Percentiles rank a stretch among this genome's conserved stretches.
phyloP scores from a whole-genome alignment of 2,329 filamentous ascomycete genomes.

The Rhynchosporium graminicola region DNA sequence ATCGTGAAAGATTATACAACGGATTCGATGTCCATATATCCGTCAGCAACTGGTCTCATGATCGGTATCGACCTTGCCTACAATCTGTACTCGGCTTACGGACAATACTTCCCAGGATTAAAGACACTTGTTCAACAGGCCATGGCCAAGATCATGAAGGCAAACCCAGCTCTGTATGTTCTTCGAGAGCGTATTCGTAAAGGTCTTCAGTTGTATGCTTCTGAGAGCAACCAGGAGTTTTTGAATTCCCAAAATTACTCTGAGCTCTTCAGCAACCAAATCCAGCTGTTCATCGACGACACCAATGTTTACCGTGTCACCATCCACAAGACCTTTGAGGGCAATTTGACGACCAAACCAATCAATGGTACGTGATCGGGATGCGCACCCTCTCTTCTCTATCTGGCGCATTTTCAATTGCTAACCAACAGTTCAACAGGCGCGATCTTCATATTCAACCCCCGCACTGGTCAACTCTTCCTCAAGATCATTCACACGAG shows the following conservation, averaged over 20 bases:
- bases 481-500: constrained; percentile 99
- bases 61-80: constrained; percentile 97
- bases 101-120: constrained; percentile 96
- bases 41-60: constrained; percentile 95
- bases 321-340: constrained; percentile 99
- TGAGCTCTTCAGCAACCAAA: constrained; percentile 98
- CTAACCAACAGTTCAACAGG: too few species aligned
- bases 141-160: constrained; percentile 99
- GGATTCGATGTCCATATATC: constrained; percentile 98
- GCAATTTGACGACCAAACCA: constrained; percentile 97
- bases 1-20: constrained; percentile 77
- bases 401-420: too few species aligned
- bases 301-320: constrained; percentile 99
- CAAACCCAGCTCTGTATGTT: constrained; percentile 94
- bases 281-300: constrained; percentile 97
- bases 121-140: constrained; percentile 96
- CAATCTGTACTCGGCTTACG: constrained; percentile 97
- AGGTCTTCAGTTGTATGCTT: constrained; percentile 95
- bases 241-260: constrained; percentile 99
- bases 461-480: constrained; percentile 96
- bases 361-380: constrained; percentile 70
- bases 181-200: constrained; percentile 97
- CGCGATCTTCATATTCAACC: constrained; percentile 99
- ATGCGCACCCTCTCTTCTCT: too few species aligned
- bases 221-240: constrained; percentile 98